Evolutionary conservation across 441 rosid species (phyloP), one percentile per base, ranked within the genome.

Genomic region (Adansonia gregorii): DNA sequence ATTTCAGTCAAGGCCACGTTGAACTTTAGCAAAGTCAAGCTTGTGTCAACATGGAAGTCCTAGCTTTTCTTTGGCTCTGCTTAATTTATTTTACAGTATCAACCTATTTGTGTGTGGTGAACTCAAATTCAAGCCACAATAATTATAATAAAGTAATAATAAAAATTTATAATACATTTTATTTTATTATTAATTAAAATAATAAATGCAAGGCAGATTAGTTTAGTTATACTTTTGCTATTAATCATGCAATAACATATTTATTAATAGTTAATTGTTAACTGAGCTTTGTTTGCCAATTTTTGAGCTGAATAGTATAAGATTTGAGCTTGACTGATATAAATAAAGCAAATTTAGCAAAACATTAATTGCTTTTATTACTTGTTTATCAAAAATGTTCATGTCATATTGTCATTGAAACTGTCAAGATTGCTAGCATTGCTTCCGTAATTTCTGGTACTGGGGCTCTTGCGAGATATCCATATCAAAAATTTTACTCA

Each of bases 1-100:
- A 55, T n/a, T 55, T 55, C 22, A 55, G 24, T 55, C 60, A 6
- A 55, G 60, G 60, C 60, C 60, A 55, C 19, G 60, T 8, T 55
- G 60, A 55, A 55, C 60, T n/a, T n/a, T 55, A 55, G 60, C 60
- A 55, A 55, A 22, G 22, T n/a, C 22, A 55, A 55, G 22, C 60
- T 55, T 55, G 22, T 55, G 2, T 17, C 10, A 55, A 17, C 60
- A 6, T 55, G 19, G 9, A 55, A 52, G 2, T 52, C 19, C 19
- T 14, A 52, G 19, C 19, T 5, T 51, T 14, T 51, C 55, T 14
- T 51, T 51, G 17, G 15, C 55, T 15, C 19, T 52, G 8, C 58
- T 52, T 2, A 52, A 52, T 52, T 52, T 15, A 15, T 52, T 52
- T 52, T 51, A 14, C 17, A 3, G 55, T 14, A 52, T 52, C 58